Conservation (phyloP, 2,329 filamentous ascomycete species). For the Pseudogymnoascus destructans region DNA sequence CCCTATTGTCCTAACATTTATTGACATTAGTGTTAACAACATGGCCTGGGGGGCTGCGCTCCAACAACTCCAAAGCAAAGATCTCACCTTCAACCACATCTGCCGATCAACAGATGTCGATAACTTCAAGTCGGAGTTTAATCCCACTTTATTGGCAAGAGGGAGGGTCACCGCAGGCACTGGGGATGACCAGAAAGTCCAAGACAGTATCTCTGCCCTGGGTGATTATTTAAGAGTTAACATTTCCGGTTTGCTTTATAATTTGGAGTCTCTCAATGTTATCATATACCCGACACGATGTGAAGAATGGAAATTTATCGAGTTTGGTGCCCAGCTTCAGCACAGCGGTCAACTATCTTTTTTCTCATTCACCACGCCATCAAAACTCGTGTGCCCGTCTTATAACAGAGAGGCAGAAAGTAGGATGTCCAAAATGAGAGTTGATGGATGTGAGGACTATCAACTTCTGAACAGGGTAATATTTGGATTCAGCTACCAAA, state of each 20-base stretch:
- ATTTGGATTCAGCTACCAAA: slow-evolving; percentile 17
- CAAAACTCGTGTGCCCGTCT: background rate
- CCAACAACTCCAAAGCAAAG: background rate
- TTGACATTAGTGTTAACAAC: background rate
- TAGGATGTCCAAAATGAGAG: background rate
- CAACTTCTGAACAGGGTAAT: slow-evolving; percentile 14
- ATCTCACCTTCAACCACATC: background rate
- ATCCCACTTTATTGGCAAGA: background rate
- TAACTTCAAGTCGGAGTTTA: background rate
- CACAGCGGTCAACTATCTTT: background rate
- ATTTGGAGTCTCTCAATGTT: slow-evolving; percentile 15
- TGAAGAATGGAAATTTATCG: slow-evolving; percentile 23
- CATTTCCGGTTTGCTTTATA: slow-evolving; percentile 17
- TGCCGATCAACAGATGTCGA: background rate
- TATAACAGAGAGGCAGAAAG: background rate
- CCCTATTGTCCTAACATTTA: background rate
- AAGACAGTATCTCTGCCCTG: slow-evolving; percentile 2
- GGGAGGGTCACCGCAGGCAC: background rate
- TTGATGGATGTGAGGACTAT: background rate
- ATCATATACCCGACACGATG: slow-evolving; percentile 19
- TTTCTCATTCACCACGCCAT: background rate
- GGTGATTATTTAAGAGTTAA: slow-evolving; percentile 16
- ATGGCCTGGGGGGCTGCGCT: background rate
- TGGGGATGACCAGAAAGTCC: background rate
- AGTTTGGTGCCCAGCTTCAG: slow-evolving; percentile 7